phyloP scores from a whole-genome alignment of 495 filamentous ascomycete genomes.

The Staphylotrichum tortipilum region DNA sequence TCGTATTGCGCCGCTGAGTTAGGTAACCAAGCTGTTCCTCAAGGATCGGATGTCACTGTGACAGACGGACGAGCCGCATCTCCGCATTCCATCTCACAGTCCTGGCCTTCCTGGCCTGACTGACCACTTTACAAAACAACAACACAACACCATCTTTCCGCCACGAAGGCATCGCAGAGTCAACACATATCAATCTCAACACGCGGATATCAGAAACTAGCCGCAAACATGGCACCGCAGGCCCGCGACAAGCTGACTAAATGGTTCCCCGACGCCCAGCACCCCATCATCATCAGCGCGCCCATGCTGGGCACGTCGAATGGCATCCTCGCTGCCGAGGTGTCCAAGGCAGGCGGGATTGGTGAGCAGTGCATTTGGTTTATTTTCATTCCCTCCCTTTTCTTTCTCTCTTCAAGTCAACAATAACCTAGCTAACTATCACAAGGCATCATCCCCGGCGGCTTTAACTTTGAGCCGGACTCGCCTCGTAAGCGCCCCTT shows the following conservation, averaged over 20 bases:
- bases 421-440: not conserved
- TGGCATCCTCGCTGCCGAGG: conserved; percentile 52
- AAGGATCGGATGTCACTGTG: no score
- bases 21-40: no score
- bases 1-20: no score
- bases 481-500: conserved; percentile 4
- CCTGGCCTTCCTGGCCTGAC: no score
- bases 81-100: no score
- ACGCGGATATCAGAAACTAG: no score
- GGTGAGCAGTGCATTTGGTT: no score
- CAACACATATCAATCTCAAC: no score
- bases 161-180: no score
- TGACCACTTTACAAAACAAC: no score
- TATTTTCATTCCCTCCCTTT: not conserved
- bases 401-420: not conserved
- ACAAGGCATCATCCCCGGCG: conserved; percentile 33
- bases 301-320: conserved; percentile 66
- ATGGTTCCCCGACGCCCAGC: conserved; percentile 50
- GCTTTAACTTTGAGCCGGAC: conserved; percentile 24
- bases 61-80: no score
- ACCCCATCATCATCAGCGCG: conserved; percentile 56
- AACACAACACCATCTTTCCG: no score
- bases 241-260: conserved; percentile 8
- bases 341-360: conserved; percentile 59
- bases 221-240: not conserved